A percentile compares a stretch with the other conserved stretches of the same genome.
Conservation (phyloP, 306 rosid species). For the Cotoneaster glaucophyllus region DNA sequence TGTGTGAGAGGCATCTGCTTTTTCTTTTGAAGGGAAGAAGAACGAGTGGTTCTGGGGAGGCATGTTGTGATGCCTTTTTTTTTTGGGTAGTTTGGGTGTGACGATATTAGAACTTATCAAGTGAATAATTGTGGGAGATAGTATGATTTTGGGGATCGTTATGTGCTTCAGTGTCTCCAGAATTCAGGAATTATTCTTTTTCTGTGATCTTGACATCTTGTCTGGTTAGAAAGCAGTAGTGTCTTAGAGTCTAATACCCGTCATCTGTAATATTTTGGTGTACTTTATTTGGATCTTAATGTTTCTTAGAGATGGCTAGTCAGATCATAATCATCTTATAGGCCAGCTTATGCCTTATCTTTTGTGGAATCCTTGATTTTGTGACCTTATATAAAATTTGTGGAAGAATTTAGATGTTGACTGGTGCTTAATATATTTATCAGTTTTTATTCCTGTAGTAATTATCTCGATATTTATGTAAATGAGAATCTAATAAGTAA, state of each 20-base stretch:
- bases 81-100: no score
- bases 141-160: neutral
- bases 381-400: neutral
- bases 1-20: no score
- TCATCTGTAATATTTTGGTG: neutral
- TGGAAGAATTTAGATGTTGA: neutral
- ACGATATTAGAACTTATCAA: no score
- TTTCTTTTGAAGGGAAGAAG: no score
- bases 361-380: neutral
- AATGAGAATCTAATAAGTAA: neutral
- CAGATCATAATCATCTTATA: neutral
- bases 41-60: no score
- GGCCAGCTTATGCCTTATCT: neutral
- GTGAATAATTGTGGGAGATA: neutral
- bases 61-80: no score
- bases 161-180: neutral
- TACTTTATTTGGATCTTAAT: neutral
- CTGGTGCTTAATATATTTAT: neutral
- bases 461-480: neutral
- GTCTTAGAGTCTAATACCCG: neutral
- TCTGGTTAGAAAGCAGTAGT: neutral
- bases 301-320: neutral
- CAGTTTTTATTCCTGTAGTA: neutral
- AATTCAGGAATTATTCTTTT: no score
- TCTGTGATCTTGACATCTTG: neutral